Percentiles rank a stretch among this genome's conserved stretches.
Evolutionary conservation across 1,284 basidiomycete genomes (phyloP).

Genomic region (Tilletiaria anomala): DNA sequence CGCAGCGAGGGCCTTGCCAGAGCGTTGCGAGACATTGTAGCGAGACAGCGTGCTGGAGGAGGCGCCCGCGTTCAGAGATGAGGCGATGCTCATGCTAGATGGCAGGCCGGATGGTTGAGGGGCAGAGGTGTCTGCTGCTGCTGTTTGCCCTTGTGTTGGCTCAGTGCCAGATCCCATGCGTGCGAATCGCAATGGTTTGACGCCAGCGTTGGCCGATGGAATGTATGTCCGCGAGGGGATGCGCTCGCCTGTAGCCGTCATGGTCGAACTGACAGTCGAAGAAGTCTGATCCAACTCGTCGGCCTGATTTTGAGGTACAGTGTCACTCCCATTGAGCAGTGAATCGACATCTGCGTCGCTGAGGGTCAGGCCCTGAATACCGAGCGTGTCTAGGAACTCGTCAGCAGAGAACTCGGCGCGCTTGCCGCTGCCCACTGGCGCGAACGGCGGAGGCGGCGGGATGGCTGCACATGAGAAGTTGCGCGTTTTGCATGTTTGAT

Average conservation of each 20-base stretch:
- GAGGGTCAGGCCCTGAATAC: constrained; percentile 8
- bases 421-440: constrained; percentile 16
- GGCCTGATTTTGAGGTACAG: too few relatives aligned
- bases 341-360: constrained; percentile 20
- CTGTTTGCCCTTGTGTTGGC: constrained; percentile 3
- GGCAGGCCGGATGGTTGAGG: too few relatives aligned
- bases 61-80: too few relatives aligned
- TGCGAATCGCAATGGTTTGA: constrained; percentile 26
- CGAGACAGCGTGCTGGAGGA: constrained; percentile 3
- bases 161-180: constrained; percentile 13
- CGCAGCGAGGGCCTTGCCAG: constrained; percentile 18
- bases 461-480: not conserved
- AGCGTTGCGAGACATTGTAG: constrained; percentile 15
- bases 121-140: too few relatives aligned
- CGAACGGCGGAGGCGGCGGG: constrained; percentile 14
- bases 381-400: constrained; percentile 21
- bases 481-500: not conserved
- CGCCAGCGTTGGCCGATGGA: constrained; percentile 16
- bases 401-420: constrained; percentile 21
- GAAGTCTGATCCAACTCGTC: too few relatives aligned
- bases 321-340: too few relatives aligned
- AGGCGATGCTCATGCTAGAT: too few relatives aligned
- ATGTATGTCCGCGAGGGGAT: constrained; percentile 9
- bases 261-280: constrained; percentile 14
- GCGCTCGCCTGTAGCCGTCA: not conserved